Evolutionary conservation across 2,329 filamentous ascomycete genomes (phyloP), one percentile per base, ranked within the genome.

Genomic region (Raffaelea ambrosiae): DNA sequence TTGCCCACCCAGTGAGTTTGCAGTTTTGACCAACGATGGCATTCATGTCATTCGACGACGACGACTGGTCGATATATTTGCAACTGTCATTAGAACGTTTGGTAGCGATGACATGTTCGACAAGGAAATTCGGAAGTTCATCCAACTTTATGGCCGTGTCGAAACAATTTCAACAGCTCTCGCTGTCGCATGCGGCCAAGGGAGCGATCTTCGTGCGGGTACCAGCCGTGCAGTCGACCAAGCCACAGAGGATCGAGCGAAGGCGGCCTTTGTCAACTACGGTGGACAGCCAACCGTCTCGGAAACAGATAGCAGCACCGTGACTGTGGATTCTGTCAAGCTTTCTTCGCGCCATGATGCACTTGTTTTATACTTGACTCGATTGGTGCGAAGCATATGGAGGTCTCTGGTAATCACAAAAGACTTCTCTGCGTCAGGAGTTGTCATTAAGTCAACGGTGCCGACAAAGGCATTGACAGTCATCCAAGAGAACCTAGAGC

Each of bases 111-210:
- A 96, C 53, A 87, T 86, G 3, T 69, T 93, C 10, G 89, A 95
- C 57, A 79, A 76, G 18, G 86, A 95, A 56, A 78, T 94, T 20
- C 86, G 86, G 47, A 86, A 82, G 51, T 91, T 98, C 58, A 87
- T 93, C 51, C 79, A 83, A 49, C 76, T 83, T 10, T 98, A 97
- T 61, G 93, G 93, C 13, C 81, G 90, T 11, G 83, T 84, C 3
- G 93, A 98, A 63, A 93, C 87, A 1, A 83, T 94, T 47, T 88
- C 93, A 0, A 89, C 91, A 38, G 90, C 93, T 22, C 71, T 98
- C 45, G 93, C 93, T 11, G 93, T 98, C 26, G 90, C 93, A 35
- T 98, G 93, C 63, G 90, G 91, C 4, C 90, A 97, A 62, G 91
- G 89, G 10, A 83, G 85, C 22, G 91, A 95, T 58, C 63, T 74